These are phyloP conservation scores for Alternaria infectoria DNA, from an alignment of 2,329 filamentous ascomycete genomes.

Conservation along the genomic window DNA sequence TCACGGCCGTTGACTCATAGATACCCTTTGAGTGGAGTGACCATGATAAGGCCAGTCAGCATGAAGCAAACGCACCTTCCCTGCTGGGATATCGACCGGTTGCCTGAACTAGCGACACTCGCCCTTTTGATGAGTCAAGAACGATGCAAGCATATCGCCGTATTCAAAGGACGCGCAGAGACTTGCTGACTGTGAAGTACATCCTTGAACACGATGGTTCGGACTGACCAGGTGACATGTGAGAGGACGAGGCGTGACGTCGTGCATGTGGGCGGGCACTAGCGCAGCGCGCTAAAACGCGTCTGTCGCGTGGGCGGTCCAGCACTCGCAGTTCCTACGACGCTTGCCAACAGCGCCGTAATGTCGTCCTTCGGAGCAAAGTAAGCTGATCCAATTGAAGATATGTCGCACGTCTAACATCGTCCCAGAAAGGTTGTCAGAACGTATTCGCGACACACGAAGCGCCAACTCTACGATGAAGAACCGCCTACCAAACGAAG, in stretches of 20 bases:
- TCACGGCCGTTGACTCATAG: background rate
- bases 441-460: conserved; percentile 47
- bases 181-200: background rate
- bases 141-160: background rate
- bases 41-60: background rate
- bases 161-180: background rate
- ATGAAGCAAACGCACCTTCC: conserved; percentile 12
- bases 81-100: conserved; percentile 5
- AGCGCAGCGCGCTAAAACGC: conserved; percentile 36
- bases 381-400: conserved; percentile 20
- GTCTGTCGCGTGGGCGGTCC: conserved; percentile 20
- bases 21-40: background rate
- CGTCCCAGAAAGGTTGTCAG: conserved; percentile 34
- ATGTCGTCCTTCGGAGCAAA: conserved; percentile 35
- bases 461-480: conserved; percentile 35
- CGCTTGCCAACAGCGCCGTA: conserved; percentile 9
- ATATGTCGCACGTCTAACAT: conserved; percentile 19
- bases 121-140: background rate
- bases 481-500: conserved; percentile 46
- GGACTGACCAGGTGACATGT: background rate
- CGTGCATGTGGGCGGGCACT: conserved; percentile 8
- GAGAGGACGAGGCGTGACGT: conserved; percentile 16
- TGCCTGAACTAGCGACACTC: background rate
- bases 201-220: background rate
- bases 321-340: conserved; percentile 8